Evolutionary conservation across 78 protist genomes (phyloP).

Genomic region (Dictyostelium firmibasis): DNA sequence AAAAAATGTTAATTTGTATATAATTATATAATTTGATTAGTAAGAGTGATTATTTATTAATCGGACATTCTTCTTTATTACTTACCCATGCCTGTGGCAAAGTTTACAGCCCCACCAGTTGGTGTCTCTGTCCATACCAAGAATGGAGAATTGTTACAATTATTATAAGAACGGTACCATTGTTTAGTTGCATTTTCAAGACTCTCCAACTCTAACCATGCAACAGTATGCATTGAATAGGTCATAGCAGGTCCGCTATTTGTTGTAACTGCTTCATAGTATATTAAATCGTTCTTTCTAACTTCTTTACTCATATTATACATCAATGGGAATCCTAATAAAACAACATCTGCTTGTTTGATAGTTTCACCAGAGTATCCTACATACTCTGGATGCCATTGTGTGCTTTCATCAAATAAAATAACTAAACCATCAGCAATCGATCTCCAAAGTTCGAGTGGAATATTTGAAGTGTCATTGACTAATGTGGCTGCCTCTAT

Average conservation of each 20-base stretch:
- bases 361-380: constrained; percentile 71
- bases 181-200: not conserved
- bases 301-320: constrained; percentile 34
- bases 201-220: constrained; percentile 71
- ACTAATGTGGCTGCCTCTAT: constrained; percentile 62
- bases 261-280: constrained; percentile 6
- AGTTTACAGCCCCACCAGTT: constrained; percentile 52
- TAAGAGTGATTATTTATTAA: too few relatives aligned
- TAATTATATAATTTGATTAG: too few relatives aligned
- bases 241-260: constrained; percentile 81
- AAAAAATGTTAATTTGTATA: not conserved
- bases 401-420: constrained; percentile 6
- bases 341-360: constrained; percentile 78
- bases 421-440: constrained; percentile 19
- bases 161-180: constrained; percentile 33
- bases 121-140: constrained; percentile 81
- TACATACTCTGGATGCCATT: constrained; percentile 72
- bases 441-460: constrained; percentile 21
- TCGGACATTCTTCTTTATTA: too few relatives aligned
- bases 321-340: constrained; percentile 79
- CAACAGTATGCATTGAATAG: constrained; percentile 37
- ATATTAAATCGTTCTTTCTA: constrained; percentile 51
- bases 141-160: constrained; percentile 48
- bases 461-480: not conserved
- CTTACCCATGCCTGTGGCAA: constrained; percentile 33